Evolutionary conservation across 139 green algal species (phyloP), one percentile per base, ranked within the genome.

Genomic region (Prasinococcaceae sp.): DNA sequence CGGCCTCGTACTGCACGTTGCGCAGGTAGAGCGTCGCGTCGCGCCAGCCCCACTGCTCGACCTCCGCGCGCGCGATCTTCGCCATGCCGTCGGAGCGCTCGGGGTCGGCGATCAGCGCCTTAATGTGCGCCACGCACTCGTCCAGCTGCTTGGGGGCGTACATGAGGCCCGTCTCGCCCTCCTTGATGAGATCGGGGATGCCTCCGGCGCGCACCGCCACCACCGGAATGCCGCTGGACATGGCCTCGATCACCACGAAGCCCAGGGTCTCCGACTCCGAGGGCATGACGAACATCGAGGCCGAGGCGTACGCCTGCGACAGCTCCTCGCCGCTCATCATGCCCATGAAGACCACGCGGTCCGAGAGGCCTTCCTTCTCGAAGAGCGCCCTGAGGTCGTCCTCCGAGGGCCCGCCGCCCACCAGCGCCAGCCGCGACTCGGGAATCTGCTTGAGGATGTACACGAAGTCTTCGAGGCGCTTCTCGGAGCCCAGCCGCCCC

Each of bases 241-340:
- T 98, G 8, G 89, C 80, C 69, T 98, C 90, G 37, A 98, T 67
- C 20, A 93, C 90, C 28, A 98, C 90, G 71, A 98, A 98, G 19
- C 88, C 88, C 3, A 96, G 77, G 2, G 88, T 96, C 70, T 95
- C 87, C 2, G 63, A 83, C 55, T 93, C 80, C 8, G 63, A 82
- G 9, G 90, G 90, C 84, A 94, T 98, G 30, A 95, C 65, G 67
- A 98, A 97, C 9, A 96, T 66, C 74, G 97, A 89, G 2, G 73
- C 79, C 16, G 55, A 80, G 12, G 90, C 90, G 53, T 97, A 98
- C 1, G 89, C 90, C 22, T 74, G 45, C 5, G 75, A 84, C 35
- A 98, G 78, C 47, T 90, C 84, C 33, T 90, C 77, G 6, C 87
- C 88, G 27, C 80, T 79, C 51, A 92, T 49, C 73, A 86, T 79